Evolutionary conservation across 2,329 filamentous ascomycete genomes (phyloP), one percentile per base, ranked within the genome.

Genomic region (Fusarium xyrophilum): DNA sequence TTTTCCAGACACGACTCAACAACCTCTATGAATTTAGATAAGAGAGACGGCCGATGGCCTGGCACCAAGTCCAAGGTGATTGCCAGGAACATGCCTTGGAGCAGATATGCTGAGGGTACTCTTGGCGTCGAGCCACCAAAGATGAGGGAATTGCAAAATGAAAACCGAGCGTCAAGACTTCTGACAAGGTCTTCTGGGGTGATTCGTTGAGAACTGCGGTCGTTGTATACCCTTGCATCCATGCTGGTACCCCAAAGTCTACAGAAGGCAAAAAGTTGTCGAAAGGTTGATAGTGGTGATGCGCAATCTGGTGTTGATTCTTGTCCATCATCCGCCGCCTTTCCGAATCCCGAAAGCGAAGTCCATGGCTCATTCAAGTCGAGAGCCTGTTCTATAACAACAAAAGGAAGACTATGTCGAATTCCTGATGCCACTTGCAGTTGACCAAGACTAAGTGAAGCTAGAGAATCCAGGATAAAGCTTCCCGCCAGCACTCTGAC

Each of bases 381-480:
- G 25, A 52, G 57, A 25, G 63, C 32, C 15, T 71, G 65, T 12
- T 56, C 62, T 39, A 63, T 54, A 3, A 38, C 28, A 7, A 72
- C 67, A 7, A 63, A 67, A 5, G 69, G 69, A 25, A 73, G 42
- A 1, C 50, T 67, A 36, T 70, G 57, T 19, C 65, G 62, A 32
- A 71, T 61, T 11, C 72, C 69, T 1, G 65, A 62, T 7, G 72
- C 71, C 39, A 68, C 63, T 44, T 74, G 70, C 6, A 65, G 65
- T 14, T 74, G 81, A n/a, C 82, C 78, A 6, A 88, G 78, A 12
- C 84, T 80, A 21, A 85, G 75, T 12, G 85, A 84, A 17, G 89
- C 75, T 25, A 89, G 76, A 17, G 84, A 86, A 54, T 92, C 89
- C 3, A 92, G 76, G 8, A 90, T 79, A 60, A 89, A 87, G 64